These are phyloP conservation scores for Macrolepiota fuliginosa DNA, from an alignment of 768 basidiomycete genomes.

Conservation along the genomic window DNA sequence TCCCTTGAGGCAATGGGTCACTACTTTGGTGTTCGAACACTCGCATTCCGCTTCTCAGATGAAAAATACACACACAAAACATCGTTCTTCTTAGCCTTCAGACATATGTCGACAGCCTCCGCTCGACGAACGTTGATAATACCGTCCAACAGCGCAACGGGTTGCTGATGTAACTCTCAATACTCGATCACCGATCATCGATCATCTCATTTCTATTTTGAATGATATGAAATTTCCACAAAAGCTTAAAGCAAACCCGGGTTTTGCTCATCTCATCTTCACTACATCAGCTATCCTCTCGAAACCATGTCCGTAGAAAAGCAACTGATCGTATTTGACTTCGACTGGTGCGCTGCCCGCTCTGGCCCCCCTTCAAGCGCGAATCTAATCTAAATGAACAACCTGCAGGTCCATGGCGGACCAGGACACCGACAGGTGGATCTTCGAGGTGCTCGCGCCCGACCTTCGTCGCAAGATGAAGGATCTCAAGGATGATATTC, in stretches of 20 bases:
- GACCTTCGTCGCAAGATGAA: slow-evolving; percentile 84
- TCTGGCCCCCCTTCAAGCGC: background rate
- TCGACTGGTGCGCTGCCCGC: slow-evolving; percentile 73
- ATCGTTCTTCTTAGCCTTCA: too few species aligned
- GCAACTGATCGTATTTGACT: slow-evolving; percentile 92
- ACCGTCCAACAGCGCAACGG: too few species aligned
- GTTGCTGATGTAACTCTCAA: background rate
- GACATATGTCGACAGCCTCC: too few species aligned
- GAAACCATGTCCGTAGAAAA: slow-evolving; percentile 25
- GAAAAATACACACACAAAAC: too few species aligned
- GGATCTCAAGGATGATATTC: slow-evolving; percentile 53
- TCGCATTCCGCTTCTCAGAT: too few species aligned
- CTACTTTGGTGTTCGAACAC: too few species aligned
- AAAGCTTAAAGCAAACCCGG: slow-evolving; percentile 12
- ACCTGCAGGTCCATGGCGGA: slow-evolving; percentile 78
- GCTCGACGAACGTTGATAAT: too few species aligned
- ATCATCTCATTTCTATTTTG: slow-evolving; percentile 4
- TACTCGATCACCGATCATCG: background rate
- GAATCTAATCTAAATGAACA: background rate
- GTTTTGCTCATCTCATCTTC: slow-evolving; percentile 1
- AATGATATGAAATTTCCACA: background rate
- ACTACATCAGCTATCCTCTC: background rate
- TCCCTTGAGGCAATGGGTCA: too few species aligned
- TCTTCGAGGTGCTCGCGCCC: slow-evolving; percentile 84
- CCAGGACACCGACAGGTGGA: slow-evolving; percentile 95